phyloP scores from a whole-genome alignment of 176 grass and related monocot genomes.

The Calamus simplicifolius region DNA sequence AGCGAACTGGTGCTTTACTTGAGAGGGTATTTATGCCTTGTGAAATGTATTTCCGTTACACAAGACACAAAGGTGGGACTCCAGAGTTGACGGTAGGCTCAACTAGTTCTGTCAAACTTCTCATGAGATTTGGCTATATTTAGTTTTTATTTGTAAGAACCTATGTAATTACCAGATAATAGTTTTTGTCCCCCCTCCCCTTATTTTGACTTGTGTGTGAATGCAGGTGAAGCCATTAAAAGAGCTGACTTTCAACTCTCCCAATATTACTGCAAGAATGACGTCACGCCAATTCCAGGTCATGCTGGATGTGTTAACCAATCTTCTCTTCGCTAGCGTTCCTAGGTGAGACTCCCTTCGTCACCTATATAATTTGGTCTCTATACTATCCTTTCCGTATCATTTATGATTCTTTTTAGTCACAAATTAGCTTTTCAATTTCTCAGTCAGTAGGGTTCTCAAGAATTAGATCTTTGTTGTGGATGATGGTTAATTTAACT shows the following conservation, averaged over 20 bases:
- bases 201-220: slow-evolving; percentile 12
- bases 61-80: slow-evolving; percentile 84
- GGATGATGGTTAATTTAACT: too few relatives aligned
- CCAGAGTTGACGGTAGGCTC: slow-evolving; percentile 75
- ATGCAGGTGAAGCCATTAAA: slow-evolving; percentile 93
- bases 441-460: too few relatives aligned
- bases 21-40: slow-evolving; percentile 98
- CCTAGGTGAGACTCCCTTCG: slow-evolving; percentile 41
- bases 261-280: slow-evolving; percentile 90
- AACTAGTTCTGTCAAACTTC: not conserved
- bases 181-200: slow-evolving; percentile 13
- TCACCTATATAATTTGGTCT: not conserved
- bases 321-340: slow-evolving; percentile 83
- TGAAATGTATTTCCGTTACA: slow-evolving; percentile 92
- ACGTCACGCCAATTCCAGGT: slow-evolving; percentile 96
- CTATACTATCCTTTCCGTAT: too few relatives aligned
- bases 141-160: slow-evolving; percentile 9
- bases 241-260: slow-evolving; percentile 88
- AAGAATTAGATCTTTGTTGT: too few relatives aligned
- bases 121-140: not conserved
- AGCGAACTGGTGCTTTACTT: slow-evolving; percentile 87
- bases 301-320: slow-evolving; percentile 96
- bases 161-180: slow-evolving; percentile 11
- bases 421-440: too few relatives aligned
- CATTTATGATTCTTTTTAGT: too few relatives aligned